Evolutionary conservation across 768 basidiomycete genomes (phyloP).

Genomic region (Boletus subcaerulescens): DNA sequence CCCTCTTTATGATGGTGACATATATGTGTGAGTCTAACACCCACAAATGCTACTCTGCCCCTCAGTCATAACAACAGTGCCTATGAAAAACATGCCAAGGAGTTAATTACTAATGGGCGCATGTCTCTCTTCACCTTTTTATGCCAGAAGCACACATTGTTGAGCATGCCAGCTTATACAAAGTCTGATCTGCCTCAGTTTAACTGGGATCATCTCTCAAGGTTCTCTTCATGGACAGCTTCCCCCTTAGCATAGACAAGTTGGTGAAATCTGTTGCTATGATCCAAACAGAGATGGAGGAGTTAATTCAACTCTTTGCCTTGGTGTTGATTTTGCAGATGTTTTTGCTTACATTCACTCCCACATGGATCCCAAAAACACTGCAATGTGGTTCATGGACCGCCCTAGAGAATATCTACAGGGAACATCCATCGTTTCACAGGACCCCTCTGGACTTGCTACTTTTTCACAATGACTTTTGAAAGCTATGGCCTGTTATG

Average conservation of each 20-base stretch:
- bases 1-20: background rate
- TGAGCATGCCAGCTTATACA: background rate
- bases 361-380: background rate
- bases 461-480: background rate
- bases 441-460: background rate
- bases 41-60: too few relatives aligned
- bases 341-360: background rate
- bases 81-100: background rate
- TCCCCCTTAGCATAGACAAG: background rate
- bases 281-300: background rate
- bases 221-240: background rate
- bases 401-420: background rate
- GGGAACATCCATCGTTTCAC: background rate
- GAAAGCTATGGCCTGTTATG: background rate
- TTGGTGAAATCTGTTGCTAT: background rate
- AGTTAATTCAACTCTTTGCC: background rate
- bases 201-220: background rate
- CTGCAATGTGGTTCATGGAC: background rate
- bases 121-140: background rate
- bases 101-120: background rate
- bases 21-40: background rate
- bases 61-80: background rate
- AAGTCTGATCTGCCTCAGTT: background rate
- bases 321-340: background rate
- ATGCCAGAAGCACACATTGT: background rate